These are phyloP conservation scores for Exophiala phaeomuriformis DNA, from an alignment of 2,329 filamentous ascomycete genomes.

Conservation along the genomic window DNA sequence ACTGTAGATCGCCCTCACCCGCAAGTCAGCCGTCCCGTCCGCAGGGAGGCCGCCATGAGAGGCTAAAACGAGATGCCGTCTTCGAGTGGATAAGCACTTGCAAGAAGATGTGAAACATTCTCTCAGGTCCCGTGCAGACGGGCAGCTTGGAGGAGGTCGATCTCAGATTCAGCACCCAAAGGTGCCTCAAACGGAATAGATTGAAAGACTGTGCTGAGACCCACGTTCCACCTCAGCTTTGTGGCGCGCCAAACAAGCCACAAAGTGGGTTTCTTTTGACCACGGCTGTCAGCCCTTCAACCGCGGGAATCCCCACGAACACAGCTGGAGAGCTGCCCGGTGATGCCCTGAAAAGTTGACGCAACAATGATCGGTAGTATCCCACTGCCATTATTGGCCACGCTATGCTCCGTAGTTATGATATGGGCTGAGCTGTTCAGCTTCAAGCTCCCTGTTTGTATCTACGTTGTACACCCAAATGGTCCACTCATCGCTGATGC, in stretches of 20 bases:
- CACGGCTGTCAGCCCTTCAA: conserved; percentile 5
- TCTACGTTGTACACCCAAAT: not conserved
- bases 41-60: conserved; percentile 11
- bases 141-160: conserved; percentile 6
- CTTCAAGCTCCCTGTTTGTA: not conserved
- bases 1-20: conserved; percentile 18
- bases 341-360: not conserved
- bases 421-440: not conserved
- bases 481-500: too few relatives aligned
- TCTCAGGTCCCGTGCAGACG: conserved; percentile 6
- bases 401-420: not conserved
- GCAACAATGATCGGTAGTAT: too few relatives aligned
- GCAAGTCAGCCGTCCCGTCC: conserved; percentile 19
- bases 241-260: conserved; percentile 8
- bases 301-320: conserved; percentile 9
- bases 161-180: conserved; percentile 11
- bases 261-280: not conserved
- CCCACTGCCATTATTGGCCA: too few relatives aligned
- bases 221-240: conserved; percentile 3
- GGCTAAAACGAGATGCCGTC: not conserved
- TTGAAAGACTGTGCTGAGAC: conserved; percentile 1
- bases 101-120: not conserved
- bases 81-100: not conserved
- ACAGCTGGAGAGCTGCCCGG: not conserved
- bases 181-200: conserved; percentile 12